Percentiles rank a stretch among this genome's conserved stretches.
These are phyloP conservation scores for Fusarium napiforme DNA, from an alignment of 2,329 filamentous ascomycete species.

Conservation along the genomic window DNA sequence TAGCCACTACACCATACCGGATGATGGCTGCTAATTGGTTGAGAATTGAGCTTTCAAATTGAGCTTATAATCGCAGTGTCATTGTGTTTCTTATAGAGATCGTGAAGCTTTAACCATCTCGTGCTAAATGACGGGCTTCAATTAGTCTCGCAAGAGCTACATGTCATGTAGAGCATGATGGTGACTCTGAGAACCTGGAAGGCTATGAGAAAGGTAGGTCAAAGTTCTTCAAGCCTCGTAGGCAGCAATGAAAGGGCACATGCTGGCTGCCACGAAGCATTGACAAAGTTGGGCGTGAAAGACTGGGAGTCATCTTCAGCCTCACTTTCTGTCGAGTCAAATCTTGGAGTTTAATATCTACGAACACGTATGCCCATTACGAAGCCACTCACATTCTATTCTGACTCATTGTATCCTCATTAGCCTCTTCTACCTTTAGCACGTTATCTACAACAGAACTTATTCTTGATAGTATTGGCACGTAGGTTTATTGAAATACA, in stretches of 20 bases:
- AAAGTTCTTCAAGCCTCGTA: neutral
- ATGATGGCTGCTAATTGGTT: constrained; percentile 4
- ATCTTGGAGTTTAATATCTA: neutral
- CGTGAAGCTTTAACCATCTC: neutral
- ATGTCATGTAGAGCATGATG: neutral
- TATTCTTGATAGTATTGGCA: neutral
- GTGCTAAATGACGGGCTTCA: neutral
- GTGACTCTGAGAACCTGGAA: too few relatives aligned
- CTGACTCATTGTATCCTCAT: neutral
- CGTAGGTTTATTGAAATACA: too few relatives aligned
- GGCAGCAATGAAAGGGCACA: neutral
- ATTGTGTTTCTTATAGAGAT: fast-evolving
- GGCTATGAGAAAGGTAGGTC: neutral
- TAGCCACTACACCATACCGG: constrained; percentile 51
- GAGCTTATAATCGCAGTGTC: fast-evolving
- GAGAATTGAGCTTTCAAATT: fast-evolving
- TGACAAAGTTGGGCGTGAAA: neutral
- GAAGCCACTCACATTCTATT: neutral
- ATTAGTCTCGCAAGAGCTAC: neutral
- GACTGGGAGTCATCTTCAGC: neutral
- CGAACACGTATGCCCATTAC: neutral
- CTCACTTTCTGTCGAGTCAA: neutral
- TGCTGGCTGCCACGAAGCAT: too few relatives aligned
- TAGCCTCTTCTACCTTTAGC: neutral
- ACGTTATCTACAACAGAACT: neutral